A percentile compares a stretch with the other conserved stretches of the same genome.
These are phyloP conservation scores for Leccinum subtestaceum DNA, from an alignment of 768 basidiomycete genomes.

Conservation along the genomic window DNA sequence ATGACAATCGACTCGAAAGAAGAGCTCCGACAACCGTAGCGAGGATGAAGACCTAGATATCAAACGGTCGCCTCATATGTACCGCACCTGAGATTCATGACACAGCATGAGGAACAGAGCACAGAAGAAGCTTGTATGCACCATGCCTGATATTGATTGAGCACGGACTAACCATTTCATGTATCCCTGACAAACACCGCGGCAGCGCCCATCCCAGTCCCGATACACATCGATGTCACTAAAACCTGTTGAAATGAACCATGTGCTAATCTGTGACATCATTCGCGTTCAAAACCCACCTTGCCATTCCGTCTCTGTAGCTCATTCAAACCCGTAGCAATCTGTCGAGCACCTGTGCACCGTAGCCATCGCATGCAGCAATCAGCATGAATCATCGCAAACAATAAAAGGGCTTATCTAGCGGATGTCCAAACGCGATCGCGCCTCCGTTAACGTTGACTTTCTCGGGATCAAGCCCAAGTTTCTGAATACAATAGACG, in stretches of 20 bases:
- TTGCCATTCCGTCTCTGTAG: slow-evolving; percentile 67
- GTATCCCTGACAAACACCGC: slow-evolving; percentile 63
- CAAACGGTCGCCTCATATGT: neutral
- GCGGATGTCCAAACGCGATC: slow-evolving; percentile 80
- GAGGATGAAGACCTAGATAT: neutral
- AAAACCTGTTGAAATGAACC: slow-evolving; percentile 50
- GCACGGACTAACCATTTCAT: neutral
- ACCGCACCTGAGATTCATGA: neutral
- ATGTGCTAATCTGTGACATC: neutral
- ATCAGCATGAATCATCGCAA: slow-evolving; percentile 7
- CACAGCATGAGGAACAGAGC: neutral
- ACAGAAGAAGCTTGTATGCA: neutral
- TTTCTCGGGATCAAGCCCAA: slow-evolving; percentile 60
- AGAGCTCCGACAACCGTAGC: neutral
- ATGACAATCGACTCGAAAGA: neutral
- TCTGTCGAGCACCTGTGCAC: slow-evolving; percentile 80
- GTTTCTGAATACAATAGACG: slow-evolving; percentile 65
- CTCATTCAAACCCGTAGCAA: slow-evolving; percentile 80
- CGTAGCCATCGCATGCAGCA: slow-evolving; percentile 39
- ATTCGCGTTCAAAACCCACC: slow-evolving; percentile 34
- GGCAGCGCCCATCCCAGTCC: slow-evolving; percentile 91
- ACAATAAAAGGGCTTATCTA: slow-evolving; percentile 54
- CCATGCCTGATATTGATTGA: neutral
- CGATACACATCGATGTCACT: slow-evolving; percentile 88
- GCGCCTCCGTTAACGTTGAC: slow-evolving; percentile 91